Conservation (phyloP, 1,284 basidiomycete species). For the Amylostereum areolatum region DNA sequence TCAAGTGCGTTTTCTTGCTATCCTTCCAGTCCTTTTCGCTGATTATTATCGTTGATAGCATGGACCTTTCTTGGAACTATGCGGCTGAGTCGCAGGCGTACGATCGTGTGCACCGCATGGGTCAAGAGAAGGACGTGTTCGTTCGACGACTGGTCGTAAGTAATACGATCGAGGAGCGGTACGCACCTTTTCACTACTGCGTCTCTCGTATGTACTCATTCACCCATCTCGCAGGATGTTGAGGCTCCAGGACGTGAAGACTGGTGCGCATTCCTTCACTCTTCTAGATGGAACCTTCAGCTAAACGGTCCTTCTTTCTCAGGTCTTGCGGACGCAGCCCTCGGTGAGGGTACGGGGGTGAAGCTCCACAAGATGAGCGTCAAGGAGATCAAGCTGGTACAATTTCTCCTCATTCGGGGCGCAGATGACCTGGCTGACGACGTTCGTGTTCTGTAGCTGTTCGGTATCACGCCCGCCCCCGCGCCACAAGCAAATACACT, state of each 20-base stretch:
- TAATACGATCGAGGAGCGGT: constrained; percentile 68
- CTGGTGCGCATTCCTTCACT: constrained; percentile 26
- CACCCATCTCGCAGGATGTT: constrained; percentile 41
- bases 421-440: not conserved
- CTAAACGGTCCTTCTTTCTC: not conserved
- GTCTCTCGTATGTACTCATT: too few relatives aligned
- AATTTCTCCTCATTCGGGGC: constrained; percentile 8
- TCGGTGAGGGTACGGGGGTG: constrained; percentile 56
- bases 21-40: not conserved
- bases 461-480: constrained; percentile 11
- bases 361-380: constrained; percentile 59
- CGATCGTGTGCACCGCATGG: constrained; percentile 63
- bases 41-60: constrained; percentile 26
- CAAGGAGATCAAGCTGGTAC: constrained; percentile 48
- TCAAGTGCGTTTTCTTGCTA: constrained; percentile 41
- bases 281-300: not conserved
- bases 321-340: constrained; percentile 59
- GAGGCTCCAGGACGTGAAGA: constrained; percentile 58
- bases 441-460: constrained; percentile 8
- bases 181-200: constrained; percentile 11
- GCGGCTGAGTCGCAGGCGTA: constrained; percentile 63
- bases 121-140: constrained; percentile 62
- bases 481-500: not conserved
- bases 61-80: constrained; percentile 70
- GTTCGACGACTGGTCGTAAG: constrained; percentile 63